phyloP scores from a whole-genome alignment of 345 rosid species.

The Excoecaria agallocha region DNA sequence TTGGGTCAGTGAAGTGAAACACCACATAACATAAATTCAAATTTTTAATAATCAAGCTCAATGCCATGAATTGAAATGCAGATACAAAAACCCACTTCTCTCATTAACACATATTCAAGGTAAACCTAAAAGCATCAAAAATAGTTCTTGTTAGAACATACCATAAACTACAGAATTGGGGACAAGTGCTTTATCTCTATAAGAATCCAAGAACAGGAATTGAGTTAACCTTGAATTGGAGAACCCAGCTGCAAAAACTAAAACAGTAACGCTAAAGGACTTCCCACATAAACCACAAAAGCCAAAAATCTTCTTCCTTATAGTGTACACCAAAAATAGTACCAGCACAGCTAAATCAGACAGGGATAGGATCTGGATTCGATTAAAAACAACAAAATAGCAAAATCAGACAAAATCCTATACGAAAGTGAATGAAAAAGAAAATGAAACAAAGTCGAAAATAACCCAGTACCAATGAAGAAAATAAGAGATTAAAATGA shows the following conservation, averaged over 20 bases:
- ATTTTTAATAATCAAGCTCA: slow-evolving; percentile 15
- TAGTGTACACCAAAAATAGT: slow-evolving; percentile 11
- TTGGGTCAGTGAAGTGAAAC: slow-evolving; percentile 68
- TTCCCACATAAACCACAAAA: slow-evolving; percentile 2
- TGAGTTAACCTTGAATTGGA: slow-evolving; percentile 27
- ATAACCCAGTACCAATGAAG: background rate
- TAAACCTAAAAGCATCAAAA: slow-evolving; percentile 27
- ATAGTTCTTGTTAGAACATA: too few relatives aligned
- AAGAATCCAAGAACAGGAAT: slow-evolving; percentile 4
- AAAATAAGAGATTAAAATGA: background rate
- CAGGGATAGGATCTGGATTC: slow-evolving; percentile 28
- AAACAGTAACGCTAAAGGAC: slow-evolving; percentile 7
- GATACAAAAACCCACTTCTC: slow-evolving; percentile 9
- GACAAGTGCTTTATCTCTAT: background rate
- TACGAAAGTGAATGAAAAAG: background rate
- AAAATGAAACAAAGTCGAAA: background rate
- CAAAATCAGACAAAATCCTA: background rate
- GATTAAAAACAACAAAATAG: slow-evolving; percentile 26
- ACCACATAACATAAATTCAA: slow-evolving; percentile 55
- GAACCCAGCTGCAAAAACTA: slow-evolving; percentile 27
- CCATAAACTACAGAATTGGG: slow-evolving; percentile 7
- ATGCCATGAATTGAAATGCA: slow-evolving; percentile 15
- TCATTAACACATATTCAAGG: slow-evolving; percentile 6
- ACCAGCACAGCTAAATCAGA: slow-evolving; percentile 23
- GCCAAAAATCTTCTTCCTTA: slow-evolving; percentile 24